These are phyloP conservation scores for Paecilomyces variotii DNA, from an alignment of 2,329 filamentous ascomycete species.

Conservation along the genomic window DNA sequence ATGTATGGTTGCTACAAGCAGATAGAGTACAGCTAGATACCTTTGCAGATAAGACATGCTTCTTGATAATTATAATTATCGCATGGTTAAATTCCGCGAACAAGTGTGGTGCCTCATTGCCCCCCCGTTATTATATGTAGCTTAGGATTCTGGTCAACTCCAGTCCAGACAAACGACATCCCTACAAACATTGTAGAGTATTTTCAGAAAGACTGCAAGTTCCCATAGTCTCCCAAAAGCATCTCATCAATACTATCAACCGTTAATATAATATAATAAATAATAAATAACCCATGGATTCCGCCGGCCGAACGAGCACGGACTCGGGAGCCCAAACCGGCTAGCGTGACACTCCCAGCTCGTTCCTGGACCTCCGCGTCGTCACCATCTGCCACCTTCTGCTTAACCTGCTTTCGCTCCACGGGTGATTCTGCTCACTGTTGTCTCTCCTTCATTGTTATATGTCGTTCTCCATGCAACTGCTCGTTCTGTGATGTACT, in stretches of 20 bases:
- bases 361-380: constrained; percentile 12
- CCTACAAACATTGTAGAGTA: too few species aligned
- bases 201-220: too few species aligned
- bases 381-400: constrained; percentile 9
- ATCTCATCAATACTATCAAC: too few species aligned
- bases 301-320: neutral
- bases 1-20: neutral
- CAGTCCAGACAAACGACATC: too few species aligned
- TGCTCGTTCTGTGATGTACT: constrained; percentile 61
- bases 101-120: neutral
- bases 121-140: too few species aligned
- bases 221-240: too few species aligned
- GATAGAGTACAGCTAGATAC: neutral
- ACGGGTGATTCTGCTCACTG: constrained; percentile 8
- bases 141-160: too few species aligned
- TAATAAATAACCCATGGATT: too few species aligned
- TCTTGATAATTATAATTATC: neutral
- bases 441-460: constrained; percentile 15
- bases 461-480: constrained; percentile 18
- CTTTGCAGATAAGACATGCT: neutral
- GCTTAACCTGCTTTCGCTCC: constrained; percentile 2
- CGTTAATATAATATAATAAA: too few species aligned
- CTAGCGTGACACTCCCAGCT: constrained; percentile 14
- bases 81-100: neutral
- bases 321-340: neutral